Evolutionary conservation across 805 yeast species (phyloP).

Genomic region (Nadsonia fulvescens): DNA sequence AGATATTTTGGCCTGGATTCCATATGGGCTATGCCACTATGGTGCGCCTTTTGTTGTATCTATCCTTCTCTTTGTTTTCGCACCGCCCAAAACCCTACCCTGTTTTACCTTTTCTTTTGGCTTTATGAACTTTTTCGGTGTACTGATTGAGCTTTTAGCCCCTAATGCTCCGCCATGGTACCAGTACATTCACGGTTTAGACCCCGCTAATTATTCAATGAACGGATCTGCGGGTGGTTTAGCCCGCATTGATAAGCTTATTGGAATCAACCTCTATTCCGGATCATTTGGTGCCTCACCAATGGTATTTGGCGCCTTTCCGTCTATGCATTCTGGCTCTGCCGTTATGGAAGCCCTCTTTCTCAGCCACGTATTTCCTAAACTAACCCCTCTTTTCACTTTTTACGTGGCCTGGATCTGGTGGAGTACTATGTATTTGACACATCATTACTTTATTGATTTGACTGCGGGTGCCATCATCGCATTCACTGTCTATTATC

Average conservation of each 20-base stretch:
- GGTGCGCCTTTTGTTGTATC: conserved; percentile 84
- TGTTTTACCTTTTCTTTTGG: conserved; percentile 89
- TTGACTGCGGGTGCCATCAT: conserved; percentile 86
- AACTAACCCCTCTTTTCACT: conserved; percentile 42
- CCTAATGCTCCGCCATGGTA: conserved; percentile 99
- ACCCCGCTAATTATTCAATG: conserved; percentile 83
- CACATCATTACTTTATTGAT: conserved; percentile 92
- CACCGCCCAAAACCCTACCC: conserved; percentile 74
- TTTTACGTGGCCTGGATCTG: conserved; percentile 82
- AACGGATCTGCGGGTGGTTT: conserved; percentile 91
- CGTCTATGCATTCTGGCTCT: conserved; percentile 83
- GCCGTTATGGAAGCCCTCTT: conserved; percentile 88
- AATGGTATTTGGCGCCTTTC: conserved; percentile 76
- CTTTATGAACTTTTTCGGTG: conserved; percentile 80
- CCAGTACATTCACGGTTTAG: conserved; percentile 62
- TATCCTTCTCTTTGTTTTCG: conserved; percentile 59
- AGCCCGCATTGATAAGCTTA: conserved; percentile 61
- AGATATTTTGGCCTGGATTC: conserved; percentile 87
- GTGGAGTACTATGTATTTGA: conserved; percentile 97
- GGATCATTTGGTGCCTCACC: conserved; percentile 72
- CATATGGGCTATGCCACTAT: conserved; percentile 83
- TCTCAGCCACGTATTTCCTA: conserved; percentile 68
- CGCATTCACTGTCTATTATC: conserved; percentile 49
- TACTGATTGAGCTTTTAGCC: conserved; percentile 58
- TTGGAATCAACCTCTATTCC: conserved; percentile 72